Evolutionary conservation across 2,329 filamentous ascomycete species (phyloP).

Genomic region (Fusarium sublunatum): DNA sequence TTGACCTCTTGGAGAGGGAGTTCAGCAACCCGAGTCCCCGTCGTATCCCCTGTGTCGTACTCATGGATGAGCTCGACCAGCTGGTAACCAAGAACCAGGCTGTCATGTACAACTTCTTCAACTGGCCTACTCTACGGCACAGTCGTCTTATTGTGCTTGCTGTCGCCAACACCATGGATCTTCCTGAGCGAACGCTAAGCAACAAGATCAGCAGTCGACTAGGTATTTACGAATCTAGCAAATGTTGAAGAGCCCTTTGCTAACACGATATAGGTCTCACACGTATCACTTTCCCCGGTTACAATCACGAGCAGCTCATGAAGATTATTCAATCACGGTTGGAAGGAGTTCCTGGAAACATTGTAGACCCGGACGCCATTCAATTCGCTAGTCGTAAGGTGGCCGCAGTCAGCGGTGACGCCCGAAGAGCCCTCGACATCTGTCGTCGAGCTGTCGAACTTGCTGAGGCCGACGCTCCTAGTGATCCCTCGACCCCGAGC

Average conservation of each 20-base stretch:
- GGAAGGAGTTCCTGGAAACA: conserved; percentile 85
- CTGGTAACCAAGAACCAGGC: conserved; percentile 97
- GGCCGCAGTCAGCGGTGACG: conserved; percentile 94
- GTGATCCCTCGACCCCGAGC: conserved; percentile 70
- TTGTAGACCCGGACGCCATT: conserved; percentile 92
- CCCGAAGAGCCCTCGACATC: conserved; percentile 91
- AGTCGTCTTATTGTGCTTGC: conserved; percentile 95
- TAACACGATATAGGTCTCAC: conserved; percentile 70
- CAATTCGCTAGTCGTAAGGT: conserved; percentile 98
- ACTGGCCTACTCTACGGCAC: conserved; percentile 93
- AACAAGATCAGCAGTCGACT: conserved; percentile 98
- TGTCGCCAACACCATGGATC: conserved; percentile 98
- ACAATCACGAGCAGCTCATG: conserved; percentile 97
- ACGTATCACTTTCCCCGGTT: conserved; percentile 95
- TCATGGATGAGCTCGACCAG: conserved; percentile 99
- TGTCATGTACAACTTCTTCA: conserved; percentile 99
- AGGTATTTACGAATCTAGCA: conserved; percentile 54
- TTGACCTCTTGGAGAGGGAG: conserved; percentile 90
- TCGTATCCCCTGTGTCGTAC: conserved; percentile 91
- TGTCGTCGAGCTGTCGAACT: conserved; percentile 95
- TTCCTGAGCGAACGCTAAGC: conserved; percentile 93
- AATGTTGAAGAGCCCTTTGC: background rate
- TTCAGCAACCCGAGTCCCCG: conserved; percentile 92
- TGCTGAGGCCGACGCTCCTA: conserved; percentile 76
- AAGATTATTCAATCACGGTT: conserved; percentile 96